Evolutionary conservation across 75 land plant species (phyloP).

Genomic region (Pinus tabuliformis): DNA sequence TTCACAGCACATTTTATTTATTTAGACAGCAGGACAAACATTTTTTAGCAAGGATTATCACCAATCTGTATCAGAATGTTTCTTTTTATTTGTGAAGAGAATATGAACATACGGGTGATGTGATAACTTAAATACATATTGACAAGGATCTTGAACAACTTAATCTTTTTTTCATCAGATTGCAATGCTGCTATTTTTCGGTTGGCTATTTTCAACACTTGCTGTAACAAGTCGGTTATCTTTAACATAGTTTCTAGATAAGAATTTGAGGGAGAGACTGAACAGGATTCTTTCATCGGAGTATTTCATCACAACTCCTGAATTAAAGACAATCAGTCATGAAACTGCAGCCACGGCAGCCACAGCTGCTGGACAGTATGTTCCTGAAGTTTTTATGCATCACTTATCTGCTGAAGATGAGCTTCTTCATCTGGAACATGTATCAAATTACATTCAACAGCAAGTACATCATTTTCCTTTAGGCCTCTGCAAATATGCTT

Average conservation of each 20-base stretch:
- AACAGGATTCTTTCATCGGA: constrained; percentile 84
- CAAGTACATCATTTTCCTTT: not conserved
- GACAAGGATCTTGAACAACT: not conserved
- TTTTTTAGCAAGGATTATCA: not conserved
- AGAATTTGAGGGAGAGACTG: constrained; percentile 66
- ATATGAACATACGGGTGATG: not conserved
- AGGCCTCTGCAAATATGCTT: not conserved
- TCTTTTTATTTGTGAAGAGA: not conserved
- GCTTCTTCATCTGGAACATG: not conserved
- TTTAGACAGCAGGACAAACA: not conserved
- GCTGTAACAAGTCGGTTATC: not conserved
- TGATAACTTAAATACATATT: not conserved
- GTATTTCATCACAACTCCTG: constrained; percentile 83
- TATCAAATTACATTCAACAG: not conserved
- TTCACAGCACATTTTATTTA: not conserved
- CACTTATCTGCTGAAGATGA: constrained; percentile 2
- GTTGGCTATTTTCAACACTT: not conserved
- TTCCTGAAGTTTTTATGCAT: not conserved
- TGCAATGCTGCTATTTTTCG: not conserved
- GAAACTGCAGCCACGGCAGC: constrained; percentile 29
- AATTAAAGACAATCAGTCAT: constrained; percentile 50
- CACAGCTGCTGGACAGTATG: not conserved
- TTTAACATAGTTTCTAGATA: constrained; percentile 40
- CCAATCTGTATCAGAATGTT: not conserved
- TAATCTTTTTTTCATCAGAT: not conserved